Evolutionary conservation across 2,329 filamentous ascomycete genomes (phyloP).

Genomic region (Aulographum hederae): DNA sequence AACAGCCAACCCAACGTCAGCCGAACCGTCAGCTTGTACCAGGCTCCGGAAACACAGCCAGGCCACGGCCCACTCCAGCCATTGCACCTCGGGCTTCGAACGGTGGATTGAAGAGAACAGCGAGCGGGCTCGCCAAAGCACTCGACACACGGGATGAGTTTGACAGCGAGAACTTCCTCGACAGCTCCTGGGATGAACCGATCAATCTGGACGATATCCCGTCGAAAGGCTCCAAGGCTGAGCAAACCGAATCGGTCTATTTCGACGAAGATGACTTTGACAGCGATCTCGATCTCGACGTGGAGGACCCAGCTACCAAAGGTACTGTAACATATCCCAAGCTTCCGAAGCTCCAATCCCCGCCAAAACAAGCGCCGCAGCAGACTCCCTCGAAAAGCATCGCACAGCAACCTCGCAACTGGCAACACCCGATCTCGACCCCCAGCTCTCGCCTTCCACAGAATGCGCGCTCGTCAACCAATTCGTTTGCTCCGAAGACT

Average conservation of each 20-base stretch:
- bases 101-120: conserved; percentile 24
- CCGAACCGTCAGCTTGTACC: conserved; percentile 15
- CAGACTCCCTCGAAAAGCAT: too few relatives aligned
- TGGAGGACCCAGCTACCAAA: conserved; percentile 38
- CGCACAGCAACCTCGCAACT: too few relatives aligned
- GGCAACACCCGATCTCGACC: too few relatives aligned
- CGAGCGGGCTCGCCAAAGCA: conserved; percentile 27
- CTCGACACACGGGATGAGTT: conserved; percentile 19
- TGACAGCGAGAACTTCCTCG: conserved; percentile 7
- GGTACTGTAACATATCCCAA: conserved; percentile 22
- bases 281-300: conserved; percentile 61
- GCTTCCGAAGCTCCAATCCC: conserved; percentile 20
- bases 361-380: conserved; percentile 7
- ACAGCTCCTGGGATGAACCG: conserved; percentile 10
- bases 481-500: not conserved
- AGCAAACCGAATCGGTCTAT: conserved; percentile 32
- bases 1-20: conserved; percentile 17
- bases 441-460: too few relatives aligned
- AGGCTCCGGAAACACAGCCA: conserved; percentile 15
- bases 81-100: conserved; percentile 9
- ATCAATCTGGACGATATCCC: conserved; percentile 19
- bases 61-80: conserved; percentile 11
- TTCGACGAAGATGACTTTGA: conserved; percentile 75
- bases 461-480: not conserved
- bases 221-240: conserved; percentile 10